Percentiles rank a stretch among this genome's conserved stretches.
These are phyloP conservation scores for Rhododendron mucronatum DNA, from an alignment of 148 eudicot genomes.

Conservation along the genomic window DNA sequence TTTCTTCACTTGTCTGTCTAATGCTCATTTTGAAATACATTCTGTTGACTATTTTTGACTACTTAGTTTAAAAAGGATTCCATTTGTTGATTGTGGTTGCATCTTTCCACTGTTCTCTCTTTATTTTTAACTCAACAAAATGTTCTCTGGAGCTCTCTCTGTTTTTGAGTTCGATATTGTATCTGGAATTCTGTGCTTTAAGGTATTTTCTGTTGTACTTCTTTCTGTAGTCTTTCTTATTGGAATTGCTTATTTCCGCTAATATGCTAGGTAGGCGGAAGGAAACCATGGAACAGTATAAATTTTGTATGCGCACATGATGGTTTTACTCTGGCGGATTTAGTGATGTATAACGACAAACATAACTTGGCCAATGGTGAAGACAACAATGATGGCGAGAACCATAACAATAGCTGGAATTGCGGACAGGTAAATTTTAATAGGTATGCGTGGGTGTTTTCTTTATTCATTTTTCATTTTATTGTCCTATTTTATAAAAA, in stretches of 20 bases:
- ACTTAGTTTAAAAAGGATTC: background rate
- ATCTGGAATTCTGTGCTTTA: background rate
- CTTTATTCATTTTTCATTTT: background rate
- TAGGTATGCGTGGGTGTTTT: background rate
- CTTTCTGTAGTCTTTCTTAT: background rate
- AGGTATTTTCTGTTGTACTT: background rate
- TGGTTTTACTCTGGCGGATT: slow-evolving; percentile 92
- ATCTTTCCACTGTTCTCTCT: background rate
- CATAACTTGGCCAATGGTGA: slow-evolving; percentile 96
- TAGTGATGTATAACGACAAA: slow-evolving; percentile 83
- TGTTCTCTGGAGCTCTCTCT: background rate
- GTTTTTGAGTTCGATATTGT: background rate
- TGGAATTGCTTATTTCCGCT: background rate
- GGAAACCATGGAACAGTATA: slow-evolving; percentile 97
- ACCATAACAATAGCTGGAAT: slow-evolving; percentile 96
- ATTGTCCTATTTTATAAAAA: background rate
- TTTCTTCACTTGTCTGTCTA: slow-evolving; percentile 11
- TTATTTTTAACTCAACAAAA: background rate
- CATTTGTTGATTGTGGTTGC: background rate
- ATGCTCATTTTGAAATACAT: background rate
- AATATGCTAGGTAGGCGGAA: slow-evolving; percentile 71
- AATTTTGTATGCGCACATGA: slow-evolving; percentile 94
- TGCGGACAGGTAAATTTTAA: slow-evolving; percentile 72
- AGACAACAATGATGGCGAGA: slow-evolving; percentile 96
- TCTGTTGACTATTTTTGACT: background rate